Percentiles rank a stretch among this genome's conserved stretches.
Evolutionary conservation across 2,329 filamentous ascomycete species (phyloP).

Genomic region (Verticillium klebahnii): DNA sequence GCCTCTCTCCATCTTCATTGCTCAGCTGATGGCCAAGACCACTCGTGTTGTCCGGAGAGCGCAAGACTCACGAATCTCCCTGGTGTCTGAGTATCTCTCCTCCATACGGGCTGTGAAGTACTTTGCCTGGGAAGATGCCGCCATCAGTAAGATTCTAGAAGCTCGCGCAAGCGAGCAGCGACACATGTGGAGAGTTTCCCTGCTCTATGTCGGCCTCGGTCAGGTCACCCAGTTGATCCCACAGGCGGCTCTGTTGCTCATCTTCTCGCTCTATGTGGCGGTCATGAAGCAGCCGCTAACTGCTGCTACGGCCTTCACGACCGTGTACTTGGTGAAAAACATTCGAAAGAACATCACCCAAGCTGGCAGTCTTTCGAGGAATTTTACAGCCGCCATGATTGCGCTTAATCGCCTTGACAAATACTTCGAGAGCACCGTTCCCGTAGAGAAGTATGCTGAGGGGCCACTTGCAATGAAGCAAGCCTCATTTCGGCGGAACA

Average conservation of each 20-base stretch:
- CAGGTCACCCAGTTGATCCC: slow-evolving; percentile 49
- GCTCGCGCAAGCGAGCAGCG: slow-evolving; percentile 48
- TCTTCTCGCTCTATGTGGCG: slow-evolving; percentile 48
- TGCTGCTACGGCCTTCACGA: slow-evolving; percentile 54
- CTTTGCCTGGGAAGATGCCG: slow-evolving; percentile 54
- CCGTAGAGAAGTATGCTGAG: slow-evolving; percentile 40
- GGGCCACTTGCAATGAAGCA: slow-evolving; percentile 42
- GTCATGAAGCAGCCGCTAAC: slow-evolving; percentile 43
- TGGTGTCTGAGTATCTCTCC: slow-evolving; percentile 52
- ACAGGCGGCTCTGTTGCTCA: slow-evolving; percentile 45
- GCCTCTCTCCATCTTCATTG: slow-evolving; percentile 46
- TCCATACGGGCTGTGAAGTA: slow-evolving; percentile 58
- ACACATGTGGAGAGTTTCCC: slow-evolving; percentile 47
- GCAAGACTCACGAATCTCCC: slow-evolving; percentile 52
- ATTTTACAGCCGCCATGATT: slow-evolving; percentile 36
- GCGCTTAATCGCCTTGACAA: slow-evolving; percentile 49
- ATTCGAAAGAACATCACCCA: slow-evolving; percentile 48
- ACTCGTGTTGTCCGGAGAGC: slow-evolving; percentile 47
- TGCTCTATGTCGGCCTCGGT: slow-evolving; percentile 41
- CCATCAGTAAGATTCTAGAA: slow-evolving; percentile 44
- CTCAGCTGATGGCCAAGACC: slow-evolving; percentile 42
- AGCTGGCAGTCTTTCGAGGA: slow-evolving; percentile 38
- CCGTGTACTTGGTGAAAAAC: slow-evolving; percentile 47
- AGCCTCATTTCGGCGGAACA: slow-evolving; percentile 45
- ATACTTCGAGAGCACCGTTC: slow-evolving; percentile 47